Evolutionary conservation across 305 asterid genomes (phyloP).

Genomic region (Caryopteris hybrid): DNA sequence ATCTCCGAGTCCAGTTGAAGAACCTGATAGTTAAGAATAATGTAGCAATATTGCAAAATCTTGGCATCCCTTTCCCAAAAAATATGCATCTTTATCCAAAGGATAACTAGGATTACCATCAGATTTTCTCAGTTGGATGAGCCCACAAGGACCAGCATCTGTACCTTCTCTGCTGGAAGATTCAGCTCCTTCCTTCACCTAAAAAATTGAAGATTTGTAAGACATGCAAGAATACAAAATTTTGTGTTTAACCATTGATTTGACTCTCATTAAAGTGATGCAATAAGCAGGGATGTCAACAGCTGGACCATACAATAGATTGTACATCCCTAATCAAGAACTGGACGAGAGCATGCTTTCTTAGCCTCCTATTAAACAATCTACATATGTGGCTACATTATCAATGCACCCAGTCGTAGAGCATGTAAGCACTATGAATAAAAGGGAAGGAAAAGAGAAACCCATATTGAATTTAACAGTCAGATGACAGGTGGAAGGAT

Average conservation of each 20-base stretch:
- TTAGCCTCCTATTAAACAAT: not conserved
- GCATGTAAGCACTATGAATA: not conserved
- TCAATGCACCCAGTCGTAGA: not conserved
- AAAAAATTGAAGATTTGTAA: not conserved
- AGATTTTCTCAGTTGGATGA: constrained; percentile 10
- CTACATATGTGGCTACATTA: not conserved
- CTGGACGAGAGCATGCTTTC: not conserved
- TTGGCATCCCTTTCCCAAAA: not conserved
- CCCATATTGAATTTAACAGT: not conserved
- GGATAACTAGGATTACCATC: constrained; percentile 2
- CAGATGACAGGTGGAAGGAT: not conserved
- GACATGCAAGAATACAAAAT: not conserved
- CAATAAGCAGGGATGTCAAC: not conserved
- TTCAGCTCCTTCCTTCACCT: constrained; percentile 18
- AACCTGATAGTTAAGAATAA: constrained; percentile 16
- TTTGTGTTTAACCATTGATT: not conserved
- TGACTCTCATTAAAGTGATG: not conserved
- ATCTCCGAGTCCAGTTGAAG: constrained; percentile 12
- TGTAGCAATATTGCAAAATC: not conserved
- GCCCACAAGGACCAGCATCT: constrained; percentile 14
- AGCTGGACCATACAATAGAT: not conserved
- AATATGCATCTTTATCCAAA: constrained; percentile 5
- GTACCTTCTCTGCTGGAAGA: constrained; percentile 18
- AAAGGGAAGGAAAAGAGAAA: not conserved
- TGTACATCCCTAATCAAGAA: not conserved